A percentile compares a stretch with the other conserved stretches of the same genome.
Conservation (phyloP, 306 rosid genomes). For the Comarum palustre region DNA sequence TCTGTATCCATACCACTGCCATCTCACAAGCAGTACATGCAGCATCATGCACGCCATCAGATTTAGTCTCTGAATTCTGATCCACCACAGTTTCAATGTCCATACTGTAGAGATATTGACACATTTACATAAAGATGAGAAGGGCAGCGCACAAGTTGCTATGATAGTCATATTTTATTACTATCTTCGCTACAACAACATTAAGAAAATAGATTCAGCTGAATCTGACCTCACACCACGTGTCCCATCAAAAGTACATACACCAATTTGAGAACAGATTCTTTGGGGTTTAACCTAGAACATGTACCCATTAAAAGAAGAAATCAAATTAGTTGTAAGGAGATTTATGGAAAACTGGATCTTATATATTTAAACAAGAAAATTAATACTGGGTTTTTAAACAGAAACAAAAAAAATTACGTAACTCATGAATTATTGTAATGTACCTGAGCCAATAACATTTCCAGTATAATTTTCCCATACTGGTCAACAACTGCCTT, state of each 20-base stretch:
- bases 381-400: too few species aligned
- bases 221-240: slow-evolving; percentile 54
- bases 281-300: slow-evolving; percentile 46
- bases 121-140: neutral
- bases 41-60: slow-evolving; percentile 28
- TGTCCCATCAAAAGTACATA: slow-evolving; percentile 49
- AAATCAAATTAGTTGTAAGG: neutral
- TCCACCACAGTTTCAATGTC: slow-evolving; percentile 48
- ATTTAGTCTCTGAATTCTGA: slow-evolving; percentile 17
- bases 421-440: neutral
- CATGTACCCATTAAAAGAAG: slow-evolving; percentile 19
- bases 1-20: slow-evolving; percentile 64
- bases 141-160: neutral
- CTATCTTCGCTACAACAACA: neutral
- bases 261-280: slow-evolving; percentile 58
- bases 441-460: slow-evolving; percentile 50
- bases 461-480: slow-evolving; percentile 51
- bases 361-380: neutral
- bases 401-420: neutral
- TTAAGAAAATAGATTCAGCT: slow-evolving; percentile 19
- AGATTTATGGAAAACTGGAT: neutral
- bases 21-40: slow-evolving; percentile 53
- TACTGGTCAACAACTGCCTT: slow-evolving; percentile 53
- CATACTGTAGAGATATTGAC: slow-evolving; percentile 28
- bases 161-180: neutral